Base-by-base conservation (phyloP, 2,329 filamentous ascomycete species). In the Ampelomyces quisqualis region DNA sequence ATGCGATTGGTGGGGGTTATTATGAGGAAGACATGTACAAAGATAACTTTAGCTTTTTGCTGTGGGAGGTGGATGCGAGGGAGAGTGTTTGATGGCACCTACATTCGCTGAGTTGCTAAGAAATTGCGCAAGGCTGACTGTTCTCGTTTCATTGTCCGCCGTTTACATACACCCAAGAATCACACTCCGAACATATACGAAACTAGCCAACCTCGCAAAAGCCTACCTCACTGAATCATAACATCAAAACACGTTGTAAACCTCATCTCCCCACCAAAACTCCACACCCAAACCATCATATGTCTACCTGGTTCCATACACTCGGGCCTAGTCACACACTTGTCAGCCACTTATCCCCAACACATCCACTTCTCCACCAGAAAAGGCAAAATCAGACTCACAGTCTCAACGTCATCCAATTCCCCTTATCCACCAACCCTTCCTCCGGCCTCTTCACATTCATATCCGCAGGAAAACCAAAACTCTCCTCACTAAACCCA, bases 211-310 rank as follows among this genome's bases (percentile, higher is more conserved):
- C 13, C 15, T 7, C 15, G 7, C 15, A 9, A 15, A 17, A 18
- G 3, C n/a, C 28, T 14, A 9, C 5, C 14, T 28, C 26, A 54
- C 11, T 47, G 13, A 30, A 57, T 52, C 51, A 49, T 49, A 18
- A 60, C 54, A 38, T 57, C 57, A 15, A 62, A 62, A 27, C 58
- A 62, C 1, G 57, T 60, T 13, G 39, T 53, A 41, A 49, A 62
- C 21, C 47, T 49, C 6, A 46, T 36, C 35, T 47, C 32, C 2
- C 47, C 49, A 1, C 39, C 44, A 36, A 53, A 55, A 15, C 28
- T 43, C 57, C 57, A 62, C 9, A 51, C 51, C 56, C 58, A 60
- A n/a, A 56, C 57, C 38, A 62, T 51, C 54, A 62, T 60, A 43
- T 62, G 57, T 8, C 54, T 40, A 5, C 58, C 58, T 19, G 46